Evolutionary conservation across 2,329 filamentous ascomycete species (phyloP).

Genomic region (Madurella fahalii): DNA sequence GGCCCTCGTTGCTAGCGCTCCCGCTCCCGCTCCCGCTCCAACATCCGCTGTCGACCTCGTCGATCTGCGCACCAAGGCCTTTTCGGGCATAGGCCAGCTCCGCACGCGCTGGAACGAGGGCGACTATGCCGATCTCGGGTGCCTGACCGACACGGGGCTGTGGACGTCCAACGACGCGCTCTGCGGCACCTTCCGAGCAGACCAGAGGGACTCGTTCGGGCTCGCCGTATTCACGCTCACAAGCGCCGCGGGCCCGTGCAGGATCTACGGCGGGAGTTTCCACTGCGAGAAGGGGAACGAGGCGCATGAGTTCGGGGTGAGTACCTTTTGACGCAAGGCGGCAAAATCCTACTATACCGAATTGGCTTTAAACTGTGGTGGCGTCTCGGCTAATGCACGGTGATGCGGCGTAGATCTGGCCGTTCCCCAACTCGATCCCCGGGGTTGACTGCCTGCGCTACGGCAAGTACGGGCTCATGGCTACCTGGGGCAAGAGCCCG

Average conservation of each 20-base stretch:
- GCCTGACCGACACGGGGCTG: conserved; percentile 12
- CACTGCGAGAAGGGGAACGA: conserved; percentile 10
- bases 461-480: conserved; percentile 20
- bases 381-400: background rate
- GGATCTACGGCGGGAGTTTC: conserved; percentile 7
- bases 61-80: background rate
- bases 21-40: no score
- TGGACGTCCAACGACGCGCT: conserved; percentile 14
- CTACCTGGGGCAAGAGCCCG: conserved; percentile 9
- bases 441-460: conserved; percentile 9
- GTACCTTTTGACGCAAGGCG: no score
- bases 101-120: conserved; percentile 10
- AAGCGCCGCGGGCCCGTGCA: conserved; percentile 6
- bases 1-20: background rate
- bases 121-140: conserved; percentile 17
- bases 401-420: conserved; percentile 9
- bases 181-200: conserved; percentile 14
- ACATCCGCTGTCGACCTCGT: no score
- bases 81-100: conserved; percentile 9
- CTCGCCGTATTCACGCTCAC: conserved; percentile 1
- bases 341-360: no score
- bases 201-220: background rate
- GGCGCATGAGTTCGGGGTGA: conserved; percentile 15
- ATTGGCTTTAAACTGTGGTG: no score
- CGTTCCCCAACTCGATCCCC: conserved; percentile 11